phyloP scores from a whole-genome alignment of 768 basidiomycete species.

The Lentinula sp. region DNA sequence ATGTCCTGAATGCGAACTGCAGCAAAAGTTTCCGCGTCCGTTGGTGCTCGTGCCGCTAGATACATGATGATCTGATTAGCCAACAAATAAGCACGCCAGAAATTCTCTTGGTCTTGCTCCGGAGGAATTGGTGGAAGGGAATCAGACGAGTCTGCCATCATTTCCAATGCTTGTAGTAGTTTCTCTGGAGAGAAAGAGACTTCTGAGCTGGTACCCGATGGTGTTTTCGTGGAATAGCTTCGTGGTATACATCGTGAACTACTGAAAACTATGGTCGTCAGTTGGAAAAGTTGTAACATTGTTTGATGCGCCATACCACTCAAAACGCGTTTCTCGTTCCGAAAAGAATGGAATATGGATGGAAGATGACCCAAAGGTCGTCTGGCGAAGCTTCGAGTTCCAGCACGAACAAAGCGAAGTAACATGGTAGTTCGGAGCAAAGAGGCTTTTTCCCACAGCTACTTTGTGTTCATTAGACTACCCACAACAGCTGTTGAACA shows the following conservation, averaged over 20 bases:
- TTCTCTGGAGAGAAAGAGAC: not conserved
- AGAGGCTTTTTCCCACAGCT: not conserved
- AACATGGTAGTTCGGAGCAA: not conserved
- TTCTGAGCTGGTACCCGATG: not conserved
- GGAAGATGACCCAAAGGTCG: not conserved
- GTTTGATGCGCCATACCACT: not conserved
- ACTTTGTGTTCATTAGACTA: not conserved
- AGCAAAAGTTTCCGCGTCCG: not conserved
- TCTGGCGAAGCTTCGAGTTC: not conserved
- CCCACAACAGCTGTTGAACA: not conserved
- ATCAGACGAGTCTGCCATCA: not conserved
- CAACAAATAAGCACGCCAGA: constrained; percentile 2
- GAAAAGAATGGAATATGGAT: not conserved
- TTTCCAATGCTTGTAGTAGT: not conserved
- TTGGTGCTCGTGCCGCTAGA: constrained; percentile 1
- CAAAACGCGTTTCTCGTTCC: not conserved
- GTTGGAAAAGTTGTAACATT: not conserved
- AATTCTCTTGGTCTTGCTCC: not conserved
- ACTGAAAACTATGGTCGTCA: not conserved
- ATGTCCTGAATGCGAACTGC: not conserved
- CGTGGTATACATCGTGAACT: not conserved
- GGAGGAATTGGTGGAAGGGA: not conserved
- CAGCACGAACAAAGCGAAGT: not conserved
- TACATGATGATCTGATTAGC: constrained; percentile 6
- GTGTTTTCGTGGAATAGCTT: not conserved